Base-by-base conservation (phyloP, 2,329 filamentous ascomycete species). In the Diaporthe eres region DNA sequence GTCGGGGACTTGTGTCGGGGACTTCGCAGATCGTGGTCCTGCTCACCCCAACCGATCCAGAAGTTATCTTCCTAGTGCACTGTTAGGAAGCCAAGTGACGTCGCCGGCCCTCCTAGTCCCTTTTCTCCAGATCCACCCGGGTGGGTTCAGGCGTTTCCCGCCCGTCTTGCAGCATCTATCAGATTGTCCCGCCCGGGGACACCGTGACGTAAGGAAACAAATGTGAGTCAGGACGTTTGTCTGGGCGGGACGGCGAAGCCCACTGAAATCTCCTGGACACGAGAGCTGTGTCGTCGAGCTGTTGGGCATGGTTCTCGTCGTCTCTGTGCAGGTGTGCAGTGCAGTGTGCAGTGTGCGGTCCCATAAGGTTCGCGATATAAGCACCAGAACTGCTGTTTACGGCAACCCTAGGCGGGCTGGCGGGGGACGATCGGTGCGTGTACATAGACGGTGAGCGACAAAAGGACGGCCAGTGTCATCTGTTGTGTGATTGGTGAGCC, bases 1-100 rank as follows among this genome's bases (percentile, higher is more conserved):
- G 34, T 22, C 34, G 31, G 44, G 49, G 7, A 42, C 31, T 37
- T 25, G 31, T 55, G 65, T 70, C 65, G 65, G 65, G 49, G 49
- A 70, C 34, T 55, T 55, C 49, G 49, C 49, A 53, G 65, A 70
- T 70, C 65, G 49, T 55, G 65, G 49, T 55, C 47, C 65, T 55
- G 65, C 65, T 39, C 47, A 12, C 65, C 65, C 65, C 65, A 28
- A 70, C 49, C 65, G 65, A 42, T 55, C 65, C 65, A 70, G 34
- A 70, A 55, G n/a, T 70, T 47, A 70, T 70, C 65, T 70, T 68
- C 65, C 49, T 70, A 55, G 65, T 70, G 65, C 31, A 34, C 65
- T 42, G 42, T 22, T 28, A 31, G n/a, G n/a, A 22, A n/a, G 65
- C 22, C 47, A 55, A 70, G 65, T 70, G 65, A 70, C 65, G 65